These are phyloP conservation scores for Penicillium nordicum DNA, from an alignment of 2,329 filamentous ascomycete genomes.

Conservation along the genomic window DNA sequence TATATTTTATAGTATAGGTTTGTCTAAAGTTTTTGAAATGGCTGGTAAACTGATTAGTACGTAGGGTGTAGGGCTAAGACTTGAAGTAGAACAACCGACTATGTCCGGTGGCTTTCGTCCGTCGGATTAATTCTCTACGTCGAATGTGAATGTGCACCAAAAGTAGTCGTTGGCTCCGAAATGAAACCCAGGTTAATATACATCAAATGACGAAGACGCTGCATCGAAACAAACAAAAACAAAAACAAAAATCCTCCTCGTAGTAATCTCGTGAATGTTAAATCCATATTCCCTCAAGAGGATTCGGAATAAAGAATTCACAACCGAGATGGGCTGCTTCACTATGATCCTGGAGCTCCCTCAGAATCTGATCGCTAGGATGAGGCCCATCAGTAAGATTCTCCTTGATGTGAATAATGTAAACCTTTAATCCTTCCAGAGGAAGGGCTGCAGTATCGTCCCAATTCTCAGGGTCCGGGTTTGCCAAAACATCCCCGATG, in stretches of 20 bases:
- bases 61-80: not conserved
- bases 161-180: not conserved
- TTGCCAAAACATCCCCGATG: not conserved
- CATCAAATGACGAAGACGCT: not conserved
- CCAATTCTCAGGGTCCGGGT: constrained; percentile 18
- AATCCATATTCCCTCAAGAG: constrained; percentile 57
- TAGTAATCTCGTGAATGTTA: constrained; percentile 14
- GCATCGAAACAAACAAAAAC: not conserved
- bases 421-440: constrained; percentile 70
- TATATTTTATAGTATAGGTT: not conserved
- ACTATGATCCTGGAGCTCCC: constrained; percentile 66
- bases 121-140: no score
- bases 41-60: not conserved
- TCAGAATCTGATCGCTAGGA: constrained; percentile 64
- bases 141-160: not conserved
- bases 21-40: not conserved
- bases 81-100: not conserved
- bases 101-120: not conserved
- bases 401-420: constrained; percentile 95
- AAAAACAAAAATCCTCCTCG: not conserved
- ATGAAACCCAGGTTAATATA: not conserved
- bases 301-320: constrained; percentile 68
- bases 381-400: constrained; percentile 67
- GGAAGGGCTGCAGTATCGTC: constrained; percentile 39
- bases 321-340: constrained; percentile 67